A percentile compares a stretch with the other conserved stretches of the same genome.
Conservation (phyloP, 2,329 filamentous ascomycete genomes). For the Pseudogymnoascus sp. region DNA sequence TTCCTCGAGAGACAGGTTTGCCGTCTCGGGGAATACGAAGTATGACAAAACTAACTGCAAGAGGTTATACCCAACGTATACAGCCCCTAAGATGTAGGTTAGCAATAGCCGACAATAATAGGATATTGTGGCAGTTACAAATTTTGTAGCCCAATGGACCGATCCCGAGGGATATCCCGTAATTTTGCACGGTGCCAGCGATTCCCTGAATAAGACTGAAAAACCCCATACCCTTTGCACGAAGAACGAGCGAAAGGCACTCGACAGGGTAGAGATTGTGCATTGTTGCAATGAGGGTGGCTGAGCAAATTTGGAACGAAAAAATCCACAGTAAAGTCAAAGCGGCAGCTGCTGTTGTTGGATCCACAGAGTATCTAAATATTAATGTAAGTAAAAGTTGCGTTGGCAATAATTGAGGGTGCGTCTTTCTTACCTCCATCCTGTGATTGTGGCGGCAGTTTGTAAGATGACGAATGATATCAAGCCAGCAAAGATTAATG, state of each 20-base stretch:
- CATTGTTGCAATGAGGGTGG: slow-evolving; percentile 40
- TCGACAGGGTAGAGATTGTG: slow-evolving; percentile 42
- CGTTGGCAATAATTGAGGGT: background rate
- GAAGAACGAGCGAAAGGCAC: slow-evolving; percentile 36
- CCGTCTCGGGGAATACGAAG: slow-evolving; percentile 47
- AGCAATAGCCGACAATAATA: no score
- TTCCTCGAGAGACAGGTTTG: slow-evolving; percentile 44
- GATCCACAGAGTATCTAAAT: slow-evolving; percentile 29
- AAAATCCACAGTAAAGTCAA: slow-evolving; percentile 42
- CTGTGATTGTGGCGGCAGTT: slow-evolving; percentile 39
- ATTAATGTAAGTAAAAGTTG: background rate
- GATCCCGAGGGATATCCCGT: slow-evolving; percentile 42
- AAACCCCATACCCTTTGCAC: slow-evolving; percentile 40
- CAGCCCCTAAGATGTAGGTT: slow-evolving; percentile 22
- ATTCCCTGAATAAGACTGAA: slow-evolving; percentile 39
- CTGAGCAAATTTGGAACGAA: slow-evolving; percentile 40
- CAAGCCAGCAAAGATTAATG: slow-evolving; percentile 38
- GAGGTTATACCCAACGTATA: slow-evolving; percentile 44
- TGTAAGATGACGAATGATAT: slow-evolving; percentile 39
- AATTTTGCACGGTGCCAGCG: slow-evolving; percentile 37
- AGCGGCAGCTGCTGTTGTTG: slow-evolving; percentile 30
- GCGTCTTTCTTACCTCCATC: slow-evolving; percentile 30
- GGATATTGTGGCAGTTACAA: slow-evolving; percentile 21
- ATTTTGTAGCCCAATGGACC: slow-evolving; percentile 43
- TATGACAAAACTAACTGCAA: slow-evolving; percentile 40